Conservation (phyloP, 371 early-diverging fungal species). For the Apophysomyces elegans region DNA sequence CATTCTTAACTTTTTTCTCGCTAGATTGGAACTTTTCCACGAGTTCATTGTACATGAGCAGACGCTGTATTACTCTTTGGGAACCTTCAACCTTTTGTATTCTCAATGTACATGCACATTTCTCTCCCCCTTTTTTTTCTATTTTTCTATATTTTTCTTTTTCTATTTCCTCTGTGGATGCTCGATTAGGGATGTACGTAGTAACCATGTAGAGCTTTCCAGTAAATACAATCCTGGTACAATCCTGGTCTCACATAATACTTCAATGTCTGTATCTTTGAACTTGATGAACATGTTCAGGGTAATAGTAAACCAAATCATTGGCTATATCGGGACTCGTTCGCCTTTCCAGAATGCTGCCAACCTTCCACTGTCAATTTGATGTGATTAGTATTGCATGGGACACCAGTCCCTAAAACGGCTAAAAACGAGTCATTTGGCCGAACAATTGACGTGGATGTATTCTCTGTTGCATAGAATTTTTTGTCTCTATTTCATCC, state of each 20-base stretch:
- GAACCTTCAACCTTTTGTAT: slow-evolving; percentile 15
- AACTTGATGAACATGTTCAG: too few species aligned
- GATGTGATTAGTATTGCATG: too few species aligned
- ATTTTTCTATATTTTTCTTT: neutral
- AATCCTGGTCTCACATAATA: neutral
- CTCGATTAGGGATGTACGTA: slow-evolving; percentile 11
- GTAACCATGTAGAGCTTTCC: slow-evolving; percentile 11
- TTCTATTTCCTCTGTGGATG: slow-evolving; percentile 1
- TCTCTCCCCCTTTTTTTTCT: neutral
- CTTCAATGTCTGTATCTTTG: neutral
- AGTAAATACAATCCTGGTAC: neutral
- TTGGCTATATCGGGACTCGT: too few species aligned
- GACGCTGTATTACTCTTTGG: slow-evolving; percentile 15
- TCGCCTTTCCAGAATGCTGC: too few species aligned
- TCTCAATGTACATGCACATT: slow-evolving; percentile 20
- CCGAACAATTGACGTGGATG: too few species aligned
- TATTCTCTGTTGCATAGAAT: too few species aligned
- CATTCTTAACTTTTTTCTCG: slow-evolving; percentile 9
- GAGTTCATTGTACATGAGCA: slow-evolving; percentile 20
- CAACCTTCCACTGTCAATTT: too few species aligned
- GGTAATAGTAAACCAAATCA: too few species aligned
- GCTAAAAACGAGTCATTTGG: too few species aligned
- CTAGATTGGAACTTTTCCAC: slow-evolving; percentile 6
- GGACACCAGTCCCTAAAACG: too few species aligned
- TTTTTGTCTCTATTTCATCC: too few species aligned